Base-by-base conservation (phyloP, 2,329 filamentous ascomycete genomes). In the Gnomoniopsis sp. region DNA sequence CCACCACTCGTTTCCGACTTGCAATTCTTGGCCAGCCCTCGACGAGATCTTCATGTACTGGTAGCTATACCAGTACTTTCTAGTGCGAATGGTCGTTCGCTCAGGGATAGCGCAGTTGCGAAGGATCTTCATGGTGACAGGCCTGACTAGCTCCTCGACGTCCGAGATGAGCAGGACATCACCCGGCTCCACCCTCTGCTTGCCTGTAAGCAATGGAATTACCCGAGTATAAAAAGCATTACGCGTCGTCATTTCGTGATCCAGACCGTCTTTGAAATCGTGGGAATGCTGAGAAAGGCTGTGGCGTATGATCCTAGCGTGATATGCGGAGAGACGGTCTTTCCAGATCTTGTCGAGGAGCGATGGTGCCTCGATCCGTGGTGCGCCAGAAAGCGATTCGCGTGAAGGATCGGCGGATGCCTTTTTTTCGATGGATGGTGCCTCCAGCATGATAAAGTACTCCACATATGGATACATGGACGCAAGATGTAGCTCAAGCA, bases 121-220 rank as follows among this genome's bases (percentile, higher is more conserved):
- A 33, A 76, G 62, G 1, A 70, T 47, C 49, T 65, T 64, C 30
- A 75, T 54, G 2, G 70, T 65, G 15, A 66, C 67, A 1, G 76
- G 75, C 7, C 72, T 69, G 14, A 71, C 67, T 30, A 80, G 71
- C 68, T 80, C 78, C 66, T 80, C 77, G 23, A 79, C 71, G 63
- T 80, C 77, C 34, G 74, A 72, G 10, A 79, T 96, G 38, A 80
- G 60, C 14, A 80, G 66, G 6, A 78, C 74, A 61, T 80, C 77
- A 38, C 69, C 62, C 12, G 68, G 60, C 2, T 68, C 63, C 38
- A 72, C 68, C 55, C 67, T 65, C 53, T 70, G 62, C 6, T 67
- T 66, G 26, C 69, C 72, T 2, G 69, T 50, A 6, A 80, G 65
- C 10, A 64, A 65, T 3, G 74, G 74, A 43, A 80, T 71, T 12